Percentiles rank a stretch among this genome's conserved stretches.
Evolutionary conservation across 2,329 filamentous ascomycete genomes (phyloP).

Genomic region (Penicillium sp.): DNA sequence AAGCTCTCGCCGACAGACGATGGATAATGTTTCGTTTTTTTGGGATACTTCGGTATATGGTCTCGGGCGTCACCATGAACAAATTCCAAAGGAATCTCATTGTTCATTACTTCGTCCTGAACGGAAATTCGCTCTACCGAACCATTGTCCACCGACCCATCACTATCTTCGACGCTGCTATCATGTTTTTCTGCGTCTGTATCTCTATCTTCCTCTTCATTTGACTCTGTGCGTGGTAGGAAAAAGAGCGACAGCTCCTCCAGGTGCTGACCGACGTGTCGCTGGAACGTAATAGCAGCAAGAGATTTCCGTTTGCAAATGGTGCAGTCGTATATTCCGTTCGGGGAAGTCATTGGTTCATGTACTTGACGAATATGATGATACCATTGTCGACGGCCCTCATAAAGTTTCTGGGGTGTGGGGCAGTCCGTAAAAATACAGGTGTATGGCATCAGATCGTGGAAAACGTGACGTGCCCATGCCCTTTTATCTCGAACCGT

Average conservation of each 20-base stretch:
- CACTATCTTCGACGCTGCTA: too few relatives aligned
- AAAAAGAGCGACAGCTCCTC: conserved; percentile 6
- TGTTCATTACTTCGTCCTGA: too few relatives aligned
- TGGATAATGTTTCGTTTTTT: too few relatives aligned
- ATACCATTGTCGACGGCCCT: conserved; percentile 23
- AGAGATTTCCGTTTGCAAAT: neutral
- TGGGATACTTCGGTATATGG: too few relatives aligned
- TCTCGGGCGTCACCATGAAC: too few relatives aligned
- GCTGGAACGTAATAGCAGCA: neutral
- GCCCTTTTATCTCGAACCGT: conserved; percentile 24
- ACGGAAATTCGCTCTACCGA: too few relatives aligned
- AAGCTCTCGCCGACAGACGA: too few relatives aligned
- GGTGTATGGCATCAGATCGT: conserved; percentile 45
- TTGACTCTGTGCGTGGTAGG: neutral
- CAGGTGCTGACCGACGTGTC: conserved; percentile 7
- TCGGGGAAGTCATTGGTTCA: too few relatives aligned
- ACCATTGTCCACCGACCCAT: too few relatives aligned
- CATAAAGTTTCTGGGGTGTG: conserved; percentile 22
- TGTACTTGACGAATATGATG: conserved; percentile 5
- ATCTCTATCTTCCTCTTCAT: too few relatives aligned
- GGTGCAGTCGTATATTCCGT: neutral
- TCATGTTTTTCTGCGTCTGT: too few relatives aligned
- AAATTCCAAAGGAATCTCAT: too few relatives aligned
- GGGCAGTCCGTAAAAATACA: conserved; percentile 38
- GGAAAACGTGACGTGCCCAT: conserved; percentile 47